Evolutionary conservation across 345 rosid species (phyloP), one percentile per base, ranked within the genome.

Genomic region (Citrus cavaleriei): DNA sequence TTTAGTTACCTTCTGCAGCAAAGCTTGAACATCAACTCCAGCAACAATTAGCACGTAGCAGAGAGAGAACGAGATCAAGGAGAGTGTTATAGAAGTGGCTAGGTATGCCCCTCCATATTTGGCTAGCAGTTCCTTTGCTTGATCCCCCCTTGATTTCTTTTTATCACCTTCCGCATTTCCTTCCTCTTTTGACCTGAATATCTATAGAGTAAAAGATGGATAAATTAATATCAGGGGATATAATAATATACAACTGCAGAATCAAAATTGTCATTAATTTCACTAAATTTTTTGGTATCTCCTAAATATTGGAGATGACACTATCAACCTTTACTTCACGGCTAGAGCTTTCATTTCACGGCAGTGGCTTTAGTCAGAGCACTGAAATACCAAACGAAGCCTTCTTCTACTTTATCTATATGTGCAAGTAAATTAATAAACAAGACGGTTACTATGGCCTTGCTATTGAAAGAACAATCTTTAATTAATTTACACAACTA

Each of bases 71-170:
- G 98, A 93, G 77, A 95, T 87, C 82, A 92, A 75, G 5, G 99
- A 93, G 65, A 95, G 97, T 27, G 98, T 91, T 61, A 95, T 90
- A 54, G 99, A 95, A 9, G 98, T 95, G 40, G 96, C 98, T 8
- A 95, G 86, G 78, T 95, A 93, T 68, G 99, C 99, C 82, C 99
- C 99, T 62, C 99, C 99, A 70, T 95, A 91, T 79, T 92, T 93
- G 1, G 92, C 84, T 13, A 92, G 88, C 34, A 93, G 88, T 80
- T 95, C 97, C 71, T 93, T 93, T 1, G 98, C 96, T 81, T 95
- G 85, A 49, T 92, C 94, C 46, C 93, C 89, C 64, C 86, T 92
- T 10, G 97, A 88, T 77, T 88, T 92, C 86, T 85, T 87, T 75
- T 85, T 73, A 64, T 57, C 88, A 0, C 73, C 88, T 35, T 80